Percentiles rank a stretch among this genome's conserved stretches.
phyloP scores from a whole-genome alignment of 2,329 filamentous ascomycete species.

The Botrytis deweyae region DNA sequence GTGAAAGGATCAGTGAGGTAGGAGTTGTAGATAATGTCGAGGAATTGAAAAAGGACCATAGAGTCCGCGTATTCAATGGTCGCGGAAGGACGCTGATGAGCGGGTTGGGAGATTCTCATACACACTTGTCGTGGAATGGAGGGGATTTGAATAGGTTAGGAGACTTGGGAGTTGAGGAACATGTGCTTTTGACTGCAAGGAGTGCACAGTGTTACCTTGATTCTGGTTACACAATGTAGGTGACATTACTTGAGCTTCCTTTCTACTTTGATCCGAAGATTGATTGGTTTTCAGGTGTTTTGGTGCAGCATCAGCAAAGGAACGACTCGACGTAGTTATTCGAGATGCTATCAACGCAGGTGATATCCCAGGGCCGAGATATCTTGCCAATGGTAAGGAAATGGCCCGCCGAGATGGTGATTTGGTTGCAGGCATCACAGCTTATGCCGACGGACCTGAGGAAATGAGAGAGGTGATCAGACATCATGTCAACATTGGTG shows the following conservation, averaged over 20 bases:
- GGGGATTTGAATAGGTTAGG: conserved; percentile 45
- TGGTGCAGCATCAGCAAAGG: conserved; percentile 31
- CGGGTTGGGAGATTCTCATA: conserved; percentile 50
- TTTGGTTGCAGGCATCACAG: conserved; percentile 42
- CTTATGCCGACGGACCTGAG: conserved; percentile 42
- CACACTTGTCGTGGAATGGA: conserved; percentile 50
- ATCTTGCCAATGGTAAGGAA: conserved; percentile 50
- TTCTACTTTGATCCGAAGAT: neutral
- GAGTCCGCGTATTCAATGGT: conserved; percentile 14
- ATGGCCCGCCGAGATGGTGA: conserved; percentile 48
- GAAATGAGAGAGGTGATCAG: conserved; percentile 45
- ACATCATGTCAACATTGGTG: conserved; percentile 42
- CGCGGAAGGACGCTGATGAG: conserved; percentile 47
- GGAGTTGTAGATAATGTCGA: too few relatives aligned
- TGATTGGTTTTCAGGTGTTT: conserved; percentile 26
- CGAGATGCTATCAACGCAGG: conserved; percentile 51
- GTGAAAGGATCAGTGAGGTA: too few relatives aligned
- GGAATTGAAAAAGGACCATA: too few relatives aligned
- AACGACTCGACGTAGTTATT: conserved; percentile 45
- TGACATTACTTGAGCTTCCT: neutral
- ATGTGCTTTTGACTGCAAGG: conserved; percentile 35
- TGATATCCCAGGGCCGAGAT: conserved; percentile 48
- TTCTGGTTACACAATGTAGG: conserved; percentile 50
- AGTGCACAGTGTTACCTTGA: conserved; percentile 48
- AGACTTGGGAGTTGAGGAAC: conserved; percentile 48